phyloP scores from a whole-genome alignment of 164 flowering plant genomes.

The Vitis rupestris region DNA sequence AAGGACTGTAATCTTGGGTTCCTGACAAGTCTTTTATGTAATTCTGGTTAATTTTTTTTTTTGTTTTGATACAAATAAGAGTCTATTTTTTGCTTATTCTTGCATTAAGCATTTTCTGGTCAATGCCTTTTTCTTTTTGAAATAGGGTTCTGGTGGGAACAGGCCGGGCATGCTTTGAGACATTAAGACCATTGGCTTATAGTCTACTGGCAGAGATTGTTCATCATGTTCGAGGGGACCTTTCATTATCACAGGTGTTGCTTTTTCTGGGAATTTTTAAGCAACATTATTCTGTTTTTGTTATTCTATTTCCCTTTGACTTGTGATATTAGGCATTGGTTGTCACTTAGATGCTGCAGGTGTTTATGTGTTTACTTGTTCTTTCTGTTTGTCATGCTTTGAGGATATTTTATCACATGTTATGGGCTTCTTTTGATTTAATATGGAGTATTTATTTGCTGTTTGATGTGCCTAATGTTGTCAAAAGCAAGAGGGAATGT shows the following conservation, averaged over 20 bases:
- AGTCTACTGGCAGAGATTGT: constrained; percentile 97
- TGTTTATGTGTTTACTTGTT: background rate
- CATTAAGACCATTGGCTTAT: constrained; percentile 93
- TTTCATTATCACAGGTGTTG: constrained; percentile 84
- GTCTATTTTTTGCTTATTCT: too few relatives aligned
- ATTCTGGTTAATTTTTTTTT: too few relatives aligned
- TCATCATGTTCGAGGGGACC: constrained; percentile 91
- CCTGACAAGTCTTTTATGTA: too few relatives aligned
- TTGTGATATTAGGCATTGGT: background rate
- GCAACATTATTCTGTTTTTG: background rate
- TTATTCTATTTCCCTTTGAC: background rate
- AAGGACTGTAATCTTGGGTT: too few relatives aligned
- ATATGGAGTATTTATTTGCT: background rate
- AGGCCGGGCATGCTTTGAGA: constrained; percentile 94
- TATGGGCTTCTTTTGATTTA: background rate
- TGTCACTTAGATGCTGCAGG: background rate
- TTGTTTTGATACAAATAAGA: too few relatives aligned
- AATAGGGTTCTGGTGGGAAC: constrained; percentile 93
- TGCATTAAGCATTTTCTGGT: background rate
- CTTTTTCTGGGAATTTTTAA: background rate
- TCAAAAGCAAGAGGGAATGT: too few relatives aligned
- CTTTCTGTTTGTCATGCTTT: background rate
- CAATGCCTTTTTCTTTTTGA: background rate
- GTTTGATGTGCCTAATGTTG: background rate
- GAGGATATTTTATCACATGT: background rate